These are phyloP conservation scores for Aspergillus caelatus DNA, from an alignment of 2,329 filamentous ascomycete genomes.

Conservation along the genomic window DNA sequence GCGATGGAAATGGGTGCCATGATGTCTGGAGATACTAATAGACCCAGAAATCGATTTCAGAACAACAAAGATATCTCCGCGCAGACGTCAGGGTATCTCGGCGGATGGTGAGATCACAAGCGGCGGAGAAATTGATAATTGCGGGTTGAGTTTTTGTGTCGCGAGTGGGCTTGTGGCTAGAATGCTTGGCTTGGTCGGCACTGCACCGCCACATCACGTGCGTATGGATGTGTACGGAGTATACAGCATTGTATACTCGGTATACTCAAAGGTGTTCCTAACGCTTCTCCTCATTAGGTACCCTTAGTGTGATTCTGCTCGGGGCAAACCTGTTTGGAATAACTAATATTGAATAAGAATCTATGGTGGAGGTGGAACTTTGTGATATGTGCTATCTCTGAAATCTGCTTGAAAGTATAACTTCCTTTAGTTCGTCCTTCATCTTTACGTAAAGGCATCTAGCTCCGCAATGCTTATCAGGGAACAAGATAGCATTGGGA, in stretches of 20 bases:
- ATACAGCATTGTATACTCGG: too few relatives aligned
- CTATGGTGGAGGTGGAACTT: background rate
- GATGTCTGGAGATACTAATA: slow-evolving; percentile 18
- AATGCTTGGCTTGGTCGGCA: slow-evolving; percentile 14
- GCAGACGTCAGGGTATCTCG: slow-evolving; percentile 4
- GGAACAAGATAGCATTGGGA: background rate
- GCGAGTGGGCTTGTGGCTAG: slow-evolving; percentile 18
- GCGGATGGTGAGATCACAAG: slow-evolving; percentile 3
- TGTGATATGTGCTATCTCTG: background rate
- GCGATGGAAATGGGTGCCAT: slow-evolving; percentile 61
- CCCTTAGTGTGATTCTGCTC: too few relatives aligned
- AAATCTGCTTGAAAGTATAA: background rate
- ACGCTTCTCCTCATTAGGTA: too few relatives aligned
- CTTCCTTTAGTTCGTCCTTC: background rate
- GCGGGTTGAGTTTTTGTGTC: slow-evolving; percentile 26
- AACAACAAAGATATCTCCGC: background rate
- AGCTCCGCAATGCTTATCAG: background rate
- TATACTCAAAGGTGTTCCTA: too few relatives aligned
- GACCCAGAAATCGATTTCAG: background rate
- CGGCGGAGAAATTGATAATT: slow-evolving; percentile 4
- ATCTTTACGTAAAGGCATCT: background rate
- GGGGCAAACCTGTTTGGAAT: too few relatives aligned
- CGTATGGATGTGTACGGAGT: background rate
- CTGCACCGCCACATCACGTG: slow-evolving; percentile 11
- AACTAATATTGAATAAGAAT: background rate